Percentiles rank a stretch among this genome's conserved stretches.
These are phyloP conservation scores for Mucor ambiguus DNA, from an alignment of 371 early-diverging fungal species.

Conservation along the genomic window DNA sequence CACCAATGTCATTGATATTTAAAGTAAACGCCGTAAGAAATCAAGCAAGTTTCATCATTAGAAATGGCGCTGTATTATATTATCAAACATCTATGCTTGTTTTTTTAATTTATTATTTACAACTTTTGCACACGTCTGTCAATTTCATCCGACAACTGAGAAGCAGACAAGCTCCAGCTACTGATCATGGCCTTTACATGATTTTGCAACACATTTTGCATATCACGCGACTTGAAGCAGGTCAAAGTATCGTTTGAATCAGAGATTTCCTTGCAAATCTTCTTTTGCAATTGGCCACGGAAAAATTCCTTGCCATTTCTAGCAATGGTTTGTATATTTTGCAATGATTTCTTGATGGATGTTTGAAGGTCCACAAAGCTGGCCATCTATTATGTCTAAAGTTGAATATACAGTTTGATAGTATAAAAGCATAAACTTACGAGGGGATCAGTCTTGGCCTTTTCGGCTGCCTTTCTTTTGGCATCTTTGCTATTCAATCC, in stretches of 20 bases:
- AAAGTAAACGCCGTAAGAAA: too few relatives aligned
- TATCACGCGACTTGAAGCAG: slow-evolving; percentile 28
- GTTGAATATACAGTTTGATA: neutral
- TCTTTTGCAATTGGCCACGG: slow-evolving; percentile 40
- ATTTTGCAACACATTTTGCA: slow-evolving; percentile 25
- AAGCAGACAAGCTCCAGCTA: slow-evolving; percentile 43
- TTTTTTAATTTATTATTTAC: slow-evolving; percentile 17
- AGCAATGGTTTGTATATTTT: slow-evolving; percentile 28
- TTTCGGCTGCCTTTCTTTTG: slow-evolving; percentile 40
- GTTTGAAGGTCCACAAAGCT: slow-evolving; percentile 24
- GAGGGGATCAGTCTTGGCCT: slow-evolving; percentile 27
- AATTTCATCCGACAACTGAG: slow-evolving; percentile 35
- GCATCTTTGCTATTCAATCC: slow-evolving; percentile 47
- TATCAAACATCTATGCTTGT: neutral
- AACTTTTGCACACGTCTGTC: slow-evolving; percentile 42
- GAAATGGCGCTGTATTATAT: neutral
- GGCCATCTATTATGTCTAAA: neutral
- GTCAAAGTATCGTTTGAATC: slow-evolving; percentile 21
- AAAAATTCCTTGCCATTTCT: slow-evolving; percentile 33
- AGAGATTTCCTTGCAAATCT: slow-evolving; percentile 26
- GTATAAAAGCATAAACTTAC: slow-evolving; percentile 22
- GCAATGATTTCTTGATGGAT: slow-evolving; percentile 28
- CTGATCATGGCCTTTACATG: slow-evolving; percentile 35
- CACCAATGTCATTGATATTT: too few relatives aligned
- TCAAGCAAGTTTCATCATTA: too few relatives aligned